Evolutionary conservation across 2,329 filamentous ascomycete species (phyloP).

Genomic region (Fusarium sp.): DNA sequence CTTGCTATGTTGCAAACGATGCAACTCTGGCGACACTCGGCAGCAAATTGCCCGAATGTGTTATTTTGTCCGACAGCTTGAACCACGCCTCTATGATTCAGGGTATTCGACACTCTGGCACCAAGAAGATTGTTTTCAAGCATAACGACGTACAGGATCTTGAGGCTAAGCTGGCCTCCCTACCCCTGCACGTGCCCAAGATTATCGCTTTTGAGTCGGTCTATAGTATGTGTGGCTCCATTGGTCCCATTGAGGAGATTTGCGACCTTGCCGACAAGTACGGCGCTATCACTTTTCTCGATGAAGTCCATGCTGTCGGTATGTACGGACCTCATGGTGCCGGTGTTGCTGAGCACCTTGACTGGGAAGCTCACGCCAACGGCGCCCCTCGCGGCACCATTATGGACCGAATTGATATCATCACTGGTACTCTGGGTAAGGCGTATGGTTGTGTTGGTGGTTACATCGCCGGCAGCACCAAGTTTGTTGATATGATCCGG

Average conservation of each 20-base stretch:
- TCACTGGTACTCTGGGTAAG: conserved; percentile 96
- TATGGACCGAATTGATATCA: conserved; percentile 97
- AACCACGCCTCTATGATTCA: conserved; percentile 99
- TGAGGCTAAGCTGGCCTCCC: conserved; percentile 89
- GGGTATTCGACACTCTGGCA: conserved; percentile 95
- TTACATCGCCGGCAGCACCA: conserved; percentile 91
- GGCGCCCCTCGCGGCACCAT: conserved; percentile 83
- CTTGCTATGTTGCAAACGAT: conserved; percentile 98
- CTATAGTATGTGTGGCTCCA: conserved; percentile 99
- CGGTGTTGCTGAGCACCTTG: conserved; percentile 96
- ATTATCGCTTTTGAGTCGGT: conserved; percentile 99
- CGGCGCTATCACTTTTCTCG: conserved; percentile 95
- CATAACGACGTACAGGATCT: conserved; percentile 96
- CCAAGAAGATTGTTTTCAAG: conserved; percentile 98
- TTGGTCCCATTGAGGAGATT: conserved; percentile 95
- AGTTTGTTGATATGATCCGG: conserved; percentile 91
- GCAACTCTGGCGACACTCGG: conserved; percentile 96
- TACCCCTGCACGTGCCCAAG: conserved; percentile 88
- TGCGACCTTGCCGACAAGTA: conserved; percentile 98
- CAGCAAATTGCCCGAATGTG: conserved; percentile 94
- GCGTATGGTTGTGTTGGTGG: conserved; percentile 98
- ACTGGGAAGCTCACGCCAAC: conserved; percentile 86
- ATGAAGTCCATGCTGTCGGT: conserved; percentile 98
- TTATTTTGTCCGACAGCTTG: conserved; percentile 96
- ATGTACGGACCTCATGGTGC: conserved; percentile 98